Conservation (phyloP, 305 asterid genomes). For the Nicotiana rustica region DNA sequence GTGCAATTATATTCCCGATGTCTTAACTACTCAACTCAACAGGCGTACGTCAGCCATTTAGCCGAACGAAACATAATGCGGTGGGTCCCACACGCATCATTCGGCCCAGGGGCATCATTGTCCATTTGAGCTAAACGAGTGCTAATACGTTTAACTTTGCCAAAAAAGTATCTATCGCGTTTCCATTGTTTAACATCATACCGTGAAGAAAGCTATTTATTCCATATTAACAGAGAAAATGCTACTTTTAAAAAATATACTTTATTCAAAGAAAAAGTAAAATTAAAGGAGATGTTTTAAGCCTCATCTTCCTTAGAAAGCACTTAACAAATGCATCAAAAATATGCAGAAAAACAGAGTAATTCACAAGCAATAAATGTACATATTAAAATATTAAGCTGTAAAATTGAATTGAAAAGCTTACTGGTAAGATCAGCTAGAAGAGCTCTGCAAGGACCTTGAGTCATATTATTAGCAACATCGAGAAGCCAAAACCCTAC, state of each 20-base stretch:
- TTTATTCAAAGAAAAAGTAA: not conserved
- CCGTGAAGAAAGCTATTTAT: slow-evolving; percentile 9
- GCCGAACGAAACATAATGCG: not conserved
- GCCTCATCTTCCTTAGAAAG: not conserved
- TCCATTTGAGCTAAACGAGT: slow-evolving; percentile 11
- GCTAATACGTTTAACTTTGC: not conserved
- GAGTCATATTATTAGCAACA: slow-evolving; percentile 86
- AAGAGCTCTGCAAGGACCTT: slow-evolving; percentile 91
- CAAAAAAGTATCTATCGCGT: not conserved
- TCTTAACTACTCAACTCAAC: not conserved
- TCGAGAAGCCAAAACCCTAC: slow-evolving; percentile 87
- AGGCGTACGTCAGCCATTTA: not conserved
- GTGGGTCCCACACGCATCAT: not conserved
- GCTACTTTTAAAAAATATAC: not conserved
- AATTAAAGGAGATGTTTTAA: not conserved
- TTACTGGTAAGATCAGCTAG: slow-evolving; percentile 86
- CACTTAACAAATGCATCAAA: not conserved
- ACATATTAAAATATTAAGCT: not conserved
- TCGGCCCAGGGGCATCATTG: not conserved
- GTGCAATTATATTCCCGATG: not conserved
- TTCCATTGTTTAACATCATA: not conserved
- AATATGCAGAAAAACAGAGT: not conserved
- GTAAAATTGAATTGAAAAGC: slow-evolving; percentile 1
- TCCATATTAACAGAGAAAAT: not conserved
- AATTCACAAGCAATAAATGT: slow-evolving; percentile 11